phyloP scores from a whole-genome alignment of 805 yeast genomes.

The Schwanniomyces polymorphus region DNA sequence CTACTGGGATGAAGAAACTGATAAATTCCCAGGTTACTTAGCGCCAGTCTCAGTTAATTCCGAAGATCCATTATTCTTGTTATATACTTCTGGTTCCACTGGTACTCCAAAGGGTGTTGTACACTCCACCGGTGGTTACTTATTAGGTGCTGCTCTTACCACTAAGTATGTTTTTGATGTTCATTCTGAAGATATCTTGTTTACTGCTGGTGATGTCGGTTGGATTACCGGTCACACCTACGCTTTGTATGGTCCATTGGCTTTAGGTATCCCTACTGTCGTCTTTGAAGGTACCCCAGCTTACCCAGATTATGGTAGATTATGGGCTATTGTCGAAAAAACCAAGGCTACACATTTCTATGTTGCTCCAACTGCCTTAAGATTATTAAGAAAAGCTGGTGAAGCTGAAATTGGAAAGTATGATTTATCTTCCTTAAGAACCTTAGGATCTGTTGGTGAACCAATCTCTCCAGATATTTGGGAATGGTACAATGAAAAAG shows the following conservation, averaged over 20 bases:
- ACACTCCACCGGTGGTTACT: slow-evolving; percentile 78
- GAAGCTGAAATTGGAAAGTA: slow-evolving; percentile 58
- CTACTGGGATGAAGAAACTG: slow-evolving; percentile 74
- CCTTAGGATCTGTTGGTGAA: slow-evolving; percentile 82
- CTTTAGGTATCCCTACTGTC: slow-evolving; percentile 73
- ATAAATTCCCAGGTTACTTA: slow-evolving; percentile 63
- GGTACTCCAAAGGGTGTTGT: slow-evolving; percentile 88
- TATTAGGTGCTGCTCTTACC: slow-evolving; percentile 70
- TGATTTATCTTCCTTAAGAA: slow-evolving; percentile 64
- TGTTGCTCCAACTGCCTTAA: slow-evolving; percentile 82
- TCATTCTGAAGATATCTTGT: slow-evolving; percentile 69
- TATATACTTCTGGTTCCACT: slow-evolving; percentile 85
- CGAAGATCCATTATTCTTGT: slow-evolving; percentile 80
- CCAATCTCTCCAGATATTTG: slow-evolving; percentile 84
- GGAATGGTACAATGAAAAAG: slow-evolving; percentile 79
- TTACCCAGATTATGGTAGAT: slow-evolving; percentile 76
- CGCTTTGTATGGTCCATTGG: slow-evolving; percentile 78
- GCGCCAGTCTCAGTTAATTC: slow-evolving; percentile 76
- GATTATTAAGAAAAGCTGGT: slow-evolving; percentile 76
- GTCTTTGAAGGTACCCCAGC: slow-evolving; percentile 89
- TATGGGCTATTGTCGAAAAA: slow-evolving; percentile 74
- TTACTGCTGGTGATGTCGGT: slow-evolving; percentile 90
- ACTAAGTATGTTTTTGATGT: slow-evolving; percentile 77
- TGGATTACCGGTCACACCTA: slow-evolving; percentile 92
- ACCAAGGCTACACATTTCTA: slow-evolving; percentile 76